Evolutionary conservation across 2,329 filamentous ascomycete species (phyloP), one percentile per base, ranked within the genome.

Genomic region (Aureobasidium sp.): DNA sequence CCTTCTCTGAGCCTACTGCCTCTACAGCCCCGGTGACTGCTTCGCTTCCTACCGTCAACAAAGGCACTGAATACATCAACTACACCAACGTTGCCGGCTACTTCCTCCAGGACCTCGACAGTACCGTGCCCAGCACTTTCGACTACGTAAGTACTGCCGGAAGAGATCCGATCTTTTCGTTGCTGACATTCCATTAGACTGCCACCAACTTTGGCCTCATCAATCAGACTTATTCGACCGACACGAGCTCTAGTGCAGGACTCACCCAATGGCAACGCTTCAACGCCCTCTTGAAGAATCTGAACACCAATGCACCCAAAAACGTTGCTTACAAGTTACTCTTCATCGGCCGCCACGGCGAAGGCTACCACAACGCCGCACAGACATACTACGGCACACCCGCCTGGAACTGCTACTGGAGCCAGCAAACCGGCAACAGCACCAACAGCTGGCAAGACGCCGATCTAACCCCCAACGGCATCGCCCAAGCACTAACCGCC

Each of bases 371-470:
- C 72, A 87, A 87, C 68, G 82, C 83, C 7, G 87, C 86, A 15
- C 84, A 89, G 72, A 76, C 78, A 31, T 87, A 79, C 70, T 89
- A 87, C 67, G 86, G 86, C 51, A 89, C 86, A 0, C 81, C 84
- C 1, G 84, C 83, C 2, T 89, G 87, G 87, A 86, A 89, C 70
- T 72, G 68, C 71, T 88, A 89, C 76, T 90, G 85, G 85, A 80
- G 82, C 5, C 77, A 83, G 64, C 77, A 80, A 1, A 81, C 87
- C 39, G 87, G 87, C 65, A 87, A 89, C 68, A 80, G 76, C 49
- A 88, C 85, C 2, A 74, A 78, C 1, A 75, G 74, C 31, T 90
- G 87, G 87, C 77, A 81, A 2, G 87, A 89, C 67, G 79, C 87
- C 1, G 77, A 81, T 14, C 78, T 90, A 47, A 89, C 86, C 0